Conservation (phyloP, 192 early-diverging fungal genomes). For the Backusella psychrophila region DNA sequence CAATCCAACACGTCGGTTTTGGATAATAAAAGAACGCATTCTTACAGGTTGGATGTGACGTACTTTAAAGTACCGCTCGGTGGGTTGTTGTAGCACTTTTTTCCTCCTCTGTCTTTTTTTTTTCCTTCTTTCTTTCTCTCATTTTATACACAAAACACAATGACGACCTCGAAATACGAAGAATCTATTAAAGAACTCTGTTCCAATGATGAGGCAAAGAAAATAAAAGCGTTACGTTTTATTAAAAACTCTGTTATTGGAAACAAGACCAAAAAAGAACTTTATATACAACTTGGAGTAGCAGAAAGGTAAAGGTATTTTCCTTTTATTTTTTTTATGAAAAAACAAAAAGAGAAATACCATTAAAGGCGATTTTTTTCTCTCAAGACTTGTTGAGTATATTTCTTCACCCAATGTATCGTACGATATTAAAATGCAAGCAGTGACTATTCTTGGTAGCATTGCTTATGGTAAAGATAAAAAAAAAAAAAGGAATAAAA, state of each 20-base stretch:
- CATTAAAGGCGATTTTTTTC: neutral
- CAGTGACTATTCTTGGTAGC: constrained; percentile 65
- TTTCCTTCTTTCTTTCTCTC: neutral
- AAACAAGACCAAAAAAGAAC: constrained; percentile 76
- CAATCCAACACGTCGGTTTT: neutral
- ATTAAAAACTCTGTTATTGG: constrained; percentile 87
- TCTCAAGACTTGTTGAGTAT: constrained; percentile 56
- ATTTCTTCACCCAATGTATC: constrained; percentile 37
- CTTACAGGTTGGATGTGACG: neutral
- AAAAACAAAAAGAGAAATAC: neutral
- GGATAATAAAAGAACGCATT: neutral
- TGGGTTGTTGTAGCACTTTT: neutral
- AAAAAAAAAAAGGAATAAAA: neutral
- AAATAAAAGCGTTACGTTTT: constrained; percentile 57
- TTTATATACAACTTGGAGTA: constrained; percentile 63
- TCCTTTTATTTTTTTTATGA: neutral
- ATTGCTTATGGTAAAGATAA: constrained; percentile 58
- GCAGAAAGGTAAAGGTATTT: constrained; percentile 46
- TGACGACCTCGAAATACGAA: constrained; percentile 55
- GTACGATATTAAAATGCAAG: constrained; percentile 55
- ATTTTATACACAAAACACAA: constrained; percentile 4
- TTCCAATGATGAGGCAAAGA: constrained; percentile 40
- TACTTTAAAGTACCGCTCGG: neutral
- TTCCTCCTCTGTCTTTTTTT: neutral
- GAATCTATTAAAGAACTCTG: constrained; percentile 49